Evolutionary conservation across 192 early-diverging fungal species (phyloP).

Genomic region (Linnemannia zychae): DNA sequence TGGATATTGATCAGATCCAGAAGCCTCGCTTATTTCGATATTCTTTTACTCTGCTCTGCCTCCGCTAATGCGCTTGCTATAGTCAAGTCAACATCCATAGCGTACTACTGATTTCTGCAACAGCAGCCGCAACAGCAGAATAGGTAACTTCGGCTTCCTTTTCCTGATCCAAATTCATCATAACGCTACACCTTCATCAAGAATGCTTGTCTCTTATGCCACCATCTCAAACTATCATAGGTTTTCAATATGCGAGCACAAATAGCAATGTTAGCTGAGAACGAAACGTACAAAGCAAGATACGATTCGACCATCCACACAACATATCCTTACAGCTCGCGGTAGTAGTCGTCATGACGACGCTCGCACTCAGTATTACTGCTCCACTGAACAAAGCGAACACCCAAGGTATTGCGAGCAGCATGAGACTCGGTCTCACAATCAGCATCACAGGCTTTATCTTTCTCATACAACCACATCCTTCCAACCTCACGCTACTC

Average conservation of each 20-base stretch:
- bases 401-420: constrained; percentile 41
- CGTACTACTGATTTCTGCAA: background rate
- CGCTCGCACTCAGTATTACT: constrained; percentile 76
- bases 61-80: too few species aligned
- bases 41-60: constrained; percentile 1
- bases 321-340: constrained; percentile 71
- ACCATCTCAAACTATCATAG: constrained; percentile 74
- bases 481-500: constrained; percentile 67
- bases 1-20: constrained; percentile 1
- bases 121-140: constrained; percentile 29
- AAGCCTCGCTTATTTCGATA: constrained; percentile 17
- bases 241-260: background rate
- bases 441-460: constrained; percentile 62
- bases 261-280: background rate
- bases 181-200: constrained; percentile 48
- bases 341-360: constrained; percentile 80
- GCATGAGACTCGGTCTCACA: constrained; percentile 49
- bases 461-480: constrained; percentile 61
- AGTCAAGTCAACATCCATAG: background rate
- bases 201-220: constrained; percentile 70
- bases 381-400: constrained; percentile 73
- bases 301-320: background rate
- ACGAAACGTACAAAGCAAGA: constrained; percentile 2
- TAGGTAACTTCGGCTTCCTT: constrained; percentile 47
- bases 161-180: constrained; percentile 68